phyloP scores from a whole-genome alignment of 768 basidiomycete species.

The Coprinopsis marcescibilis region DNA sequence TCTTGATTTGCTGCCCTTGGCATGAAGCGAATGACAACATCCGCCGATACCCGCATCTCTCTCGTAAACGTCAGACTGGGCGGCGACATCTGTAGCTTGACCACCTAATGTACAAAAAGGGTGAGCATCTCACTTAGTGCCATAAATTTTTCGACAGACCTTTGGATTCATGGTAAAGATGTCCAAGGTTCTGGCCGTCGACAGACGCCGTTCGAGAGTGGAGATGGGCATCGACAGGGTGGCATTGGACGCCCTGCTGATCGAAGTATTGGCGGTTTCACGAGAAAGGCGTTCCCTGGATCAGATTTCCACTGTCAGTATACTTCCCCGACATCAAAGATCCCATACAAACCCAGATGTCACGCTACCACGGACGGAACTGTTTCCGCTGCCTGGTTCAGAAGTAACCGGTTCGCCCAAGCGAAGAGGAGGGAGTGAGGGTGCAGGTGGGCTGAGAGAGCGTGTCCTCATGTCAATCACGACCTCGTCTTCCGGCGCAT shows the following conservation, averaged over 20 bases:
- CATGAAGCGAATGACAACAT: conserved; percentile 71
- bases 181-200: conserved; percentile 76
- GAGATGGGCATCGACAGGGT: conserved; percentile 53
- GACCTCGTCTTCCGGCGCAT: conserved; percentile 46
- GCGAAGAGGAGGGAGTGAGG: conserved; percentile 16
- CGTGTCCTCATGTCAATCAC: conserved; percentile 50
- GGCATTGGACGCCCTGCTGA: conserved; percentile 46
- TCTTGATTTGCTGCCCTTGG: conserved; percentile 71
- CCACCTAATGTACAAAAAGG: conserved; percentile 48
- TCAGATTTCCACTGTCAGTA: conserved; percentile 7
- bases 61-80: conserved; percentile 74
- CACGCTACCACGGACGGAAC: conserved; percentile 45
- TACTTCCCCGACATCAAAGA: neutral
- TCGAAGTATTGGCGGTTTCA: conserved; percentile 51
- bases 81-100: conserved; percentile 86
- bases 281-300: conserved; percentile 54
- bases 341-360: conserved; percentile 48
- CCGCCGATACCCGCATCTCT: conserved; percentile 64
- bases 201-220: conserved; percentile 77
- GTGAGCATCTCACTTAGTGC: neutral
- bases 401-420: conserved; percentile 10
- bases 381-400: conserved; percentile 37
- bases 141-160: conserved; percentile 37
- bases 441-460: conserved; percentile 22
- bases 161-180: conserved; percentile 95